Evolutionary conservation across 2,329 filamentous ascomycete species (phyloP).

Genomic region (Penicillium sp.): DNA sequence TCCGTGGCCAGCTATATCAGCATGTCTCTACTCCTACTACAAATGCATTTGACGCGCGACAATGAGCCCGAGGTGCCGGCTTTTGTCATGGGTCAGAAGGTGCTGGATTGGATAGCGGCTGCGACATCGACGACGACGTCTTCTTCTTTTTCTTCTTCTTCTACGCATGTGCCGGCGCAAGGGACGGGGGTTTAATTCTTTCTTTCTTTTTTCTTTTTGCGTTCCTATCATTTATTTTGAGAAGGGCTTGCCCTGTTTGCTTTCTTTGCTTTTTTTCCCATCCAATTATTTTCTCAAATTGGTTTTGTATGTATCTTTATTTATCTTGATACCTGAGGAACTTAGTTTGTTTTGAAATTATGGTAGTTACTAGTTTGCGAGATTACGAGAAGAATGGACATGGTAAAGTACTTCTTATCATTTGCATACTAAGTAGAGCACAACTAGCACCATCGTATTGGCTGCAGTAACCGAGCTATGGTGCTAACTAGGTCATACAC

Average conservation of each 20-base stretch:
- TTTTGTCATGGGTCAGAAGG: constrained; percentile 45
- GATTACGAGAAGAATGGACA: not conserved
- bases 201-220: not conserved
- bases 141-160: not conserved
- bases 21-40: constrained; percentile 65
- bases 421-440: not conserved
- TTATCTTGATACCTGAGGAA: not conserved
- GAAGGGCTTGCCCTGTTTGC: too few species aligned
- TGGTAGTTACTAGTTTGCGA: not conserved
- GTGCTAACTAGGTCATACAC: constrained; percentile 1
- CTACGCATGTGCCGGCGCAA: constrained; percentile 16
- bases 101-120: constrained; percentile 32
- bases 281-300: not conserved
- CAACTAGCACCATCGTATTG: not conserved
- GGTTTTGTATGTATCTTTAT: not conserved
- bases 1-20: constrained; percentile 72
- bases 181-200: not conserved
- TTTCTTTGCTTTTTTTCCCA: not conserved
- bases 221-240: not conserved
- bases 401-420: not conserved
- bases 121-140: constrained; percentile 13
- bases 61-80: constrained; percentile 60
- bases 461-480: not conserved
- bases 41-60: constrained; percentile 61
- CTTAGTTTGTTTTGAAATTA: not conserved